Evolutionary conservation across 345 rosid species (phyloP), one percentile per base, ranked within the genome.

Genomic region (Bruguiera gymnorhiza): DNA sequence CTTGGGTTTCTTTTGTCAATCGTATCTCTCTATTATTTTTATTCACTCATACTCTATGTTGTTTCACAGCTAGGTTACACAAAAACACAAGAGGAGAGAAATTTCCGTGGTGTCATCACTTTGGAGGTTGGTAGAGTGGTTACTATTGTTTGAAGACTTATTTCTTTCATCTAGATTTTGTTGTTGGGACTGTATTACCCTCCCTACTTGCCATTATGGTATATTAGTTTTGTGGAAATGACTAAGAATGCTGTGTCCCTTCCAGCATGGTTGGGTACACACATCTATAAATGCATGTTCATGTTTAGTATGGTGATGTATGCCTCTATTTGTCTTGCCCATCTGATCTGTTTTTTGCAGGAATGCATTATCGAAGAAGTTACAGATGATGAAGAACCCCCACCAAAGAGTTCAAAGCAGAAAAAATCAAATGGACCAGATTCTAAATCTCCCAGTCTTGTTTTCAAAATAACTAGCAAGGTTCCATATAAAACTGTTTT

Each of bases 301-400:
- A 0, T 27, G 15, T 60, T 32, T 32, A 0, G 46, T 7, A 60
- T 27, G 27, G 46, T n/a, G 39, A 4, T 20, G 18, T 31, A 8
- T 60, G 60, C 26, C 1, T 8, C 4, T 56, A 6, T 19, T 20
- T 32, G n/a, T 32, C 46, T 31, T 60, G 64, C 20, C 64, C 6
- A 20, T 20, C 15, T 19, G 8, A 32, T 60, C 6, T 60, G 48
- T 32, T 32, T 19, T 60, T 3, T 32, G 39, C 48, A 60, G 64
- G 64, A 60, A 20, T 30, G 24, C 64, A 60, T 27, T 60, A 9
- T 60, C 20, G 64, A 60, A 21, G 39, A 31, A 60, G 64, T 60
- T 20, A 27, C 46, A 60, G 64, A 31, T 30, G 64, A 60, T 11
- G 60, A 56, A 60, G 48, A 19, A 6, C 39, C 20, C 8, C 64